These are phyloP conservation scores for Candida tibetensis DNA, from an alignment of 805 yeast species.

Conservation along the genomic window DNA sequence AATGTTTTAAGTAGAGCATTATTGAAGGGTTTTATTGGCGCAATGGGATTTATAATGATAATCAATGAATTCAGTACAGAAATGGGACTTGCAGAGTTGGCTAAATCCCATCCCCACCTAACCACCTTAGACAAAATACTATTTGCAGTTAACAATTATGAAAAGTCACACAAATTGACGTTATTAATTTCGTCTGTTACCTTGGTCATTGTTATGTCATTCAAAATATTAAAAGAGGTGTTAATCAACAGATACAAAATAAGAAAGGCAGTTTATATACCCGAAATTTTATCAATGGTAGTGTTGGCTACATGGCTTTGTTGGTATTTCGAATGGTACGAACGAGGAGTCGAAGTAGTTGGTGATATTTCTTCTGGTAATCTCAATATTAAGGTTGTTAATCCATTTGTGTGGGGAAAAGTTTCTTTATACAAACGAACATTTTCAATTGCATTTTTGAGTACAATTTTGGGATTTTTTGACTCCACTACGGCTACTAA, in stretches of 20 bases:
- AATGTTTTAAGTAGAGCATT: slow-evolving; percentile 74
- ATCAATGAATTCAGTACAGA: slow-evolving; percentile 52
- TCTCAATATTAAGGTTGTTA: slow-evolving; percentile 10
- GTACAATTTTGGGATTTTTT: slow-evolving; percentile 33
- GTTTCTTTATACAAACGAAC: slow-evolving; percentile 21
- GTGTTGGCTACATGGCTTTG: slow-evolving; percentile 27
- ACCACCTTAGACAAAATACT: slow-evolving; percentile 21
- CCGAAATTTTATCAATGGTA: slow-evolving; percentile 33
- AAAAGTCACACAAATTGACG: slow-evolving; percentile 15
- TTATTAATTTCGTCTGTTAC: slow-evolving; percentile 19
- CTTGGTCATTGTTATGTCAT: slow-evolving; percentile 18
- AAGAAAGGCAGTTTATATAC: slow-evolving; percentile 24
- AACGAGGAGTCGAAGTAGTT: slow-evolving; percentile 27
- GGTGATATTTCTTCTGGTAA: slow-evolving; percentile 20
- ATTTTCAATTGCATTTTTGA: slow-evolving; percentile 29
- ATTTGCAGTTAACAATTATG: slow-evolving; percentile 11
- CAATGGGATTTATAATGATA: slow-evolving; percentile 82
- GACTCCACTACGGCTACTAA: slow-evolving; percentile 37
- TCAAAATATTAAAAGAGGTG: slow-evolving; percentile 18
- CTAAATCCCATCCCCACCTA: slow-evolving; percentile 18
- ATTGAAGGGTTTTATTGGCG: slow-evolving; percentile 78
- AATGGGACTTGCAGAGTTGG: slow-evolving; percentile 27
- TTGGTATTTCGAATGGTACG: slow-evolving; percentile 22
- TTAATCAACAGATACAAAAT: slow-evolving; percentile 15
- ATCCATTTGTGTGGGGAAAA: slow-evolving; percentile 22